Conservation (phyloP, 179 eudicot species). For the Pouteria campechiana region DNA sequence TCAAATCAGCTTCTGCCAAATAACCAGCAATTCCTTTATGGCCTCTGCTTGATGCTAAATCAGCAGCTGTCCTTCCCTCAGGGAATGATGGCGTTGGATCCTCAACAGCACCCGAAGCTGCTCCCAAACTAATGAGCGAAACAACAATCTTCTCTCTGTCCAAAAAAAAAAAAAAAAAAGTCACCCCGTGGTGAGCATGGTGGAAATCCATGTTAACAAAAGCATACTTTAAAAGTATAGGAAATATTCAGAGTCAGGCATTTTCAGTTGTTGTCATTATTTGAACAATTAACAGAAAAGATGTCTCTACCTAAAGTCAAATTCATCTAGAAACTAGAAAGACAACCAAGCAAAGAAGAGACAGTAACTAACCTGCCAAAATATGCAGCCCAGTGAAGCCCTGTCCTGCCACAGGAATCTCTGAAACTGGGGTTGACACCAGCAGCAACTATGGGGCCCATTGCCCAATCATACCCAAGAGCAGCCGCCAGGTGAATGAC, state of each 20-base stretch:
- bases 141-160: slow-evolving; percentile 50
- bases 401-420: slow-evolving; percentile 66
- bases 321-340: neutral
- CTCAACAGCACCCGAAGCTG: slow-evolving; percentile 42
- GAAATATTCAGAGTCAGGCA: slow-evolving; percentile 1
- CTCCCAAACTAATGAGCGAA: slow-evolving; percentile 46
- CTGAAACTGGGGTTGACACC: slow-evolving; percentile 61
- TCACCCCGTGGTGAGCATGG: too few species aligned
- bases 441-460: slow-evolving; percentile 39
- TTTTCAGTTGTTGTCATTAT: too few species aligned
- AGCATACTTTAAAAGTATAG: neutral
- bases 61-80: slow-evolving; percentile 51
- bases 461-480: slow-evolving; percentile 67
- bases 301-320: too few species aligned
- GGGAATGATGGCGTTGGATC: slow-evolving; percentile 49
- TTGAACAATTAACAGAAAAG: too few species aligned
- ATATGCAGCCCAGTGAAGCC: slow-evolving; percentile 83
- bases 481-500: slow-evolving; percentile 63
- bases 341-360: neutral
- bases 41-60: slow-evolving; percentile 59
- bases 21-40: slow-evolving; percentile 64
- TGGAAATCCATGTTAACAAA: too few species aligned
- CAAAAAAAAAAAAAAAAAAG: neutral
- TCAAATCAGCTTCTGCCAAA: slow-evolving; percentile 60
- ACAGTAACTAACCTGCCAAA: slow-evolving; percentile 41